These are phyloP conservation scores for Limonium bicolor DNA, from an alignment of 148 eudicot species.

Conservation along the genomic window DNA sequence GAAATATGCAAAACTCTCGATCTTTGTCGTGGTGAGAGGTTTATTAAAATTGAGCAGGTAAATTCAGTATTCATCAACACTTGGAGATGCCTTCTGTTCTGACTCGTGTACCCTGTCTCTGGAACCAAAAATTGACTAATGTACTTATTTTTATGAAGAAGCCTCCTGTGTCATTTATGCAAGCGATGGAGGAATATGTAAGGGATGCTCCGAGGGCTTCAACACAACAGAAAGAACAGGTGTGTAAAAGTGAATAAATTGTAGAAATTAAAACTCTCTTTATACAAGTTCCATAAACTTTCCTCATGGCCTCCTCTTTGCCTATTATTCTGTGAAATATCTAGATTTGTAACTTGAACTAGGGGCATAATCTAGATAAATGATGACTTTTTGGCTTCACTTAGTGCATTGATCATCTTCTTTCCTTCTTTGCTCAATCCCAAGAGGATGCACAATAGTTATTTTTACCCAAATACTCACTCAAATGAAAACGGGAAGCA, in stretches of 20 bases:
- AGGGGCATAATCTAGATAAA: not conserved
- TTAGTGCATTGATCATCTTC: not conserved
- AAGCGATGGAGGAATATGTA: slow-evolving; percentile 94
- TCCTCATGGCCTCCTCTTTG: too few species aligned
- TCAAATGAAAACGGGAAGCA: too few species aligned
- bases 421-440: too few species aligned
- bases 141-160: slow-evolving; percentile 20
- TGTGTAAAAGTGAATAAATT: too few species aligned
- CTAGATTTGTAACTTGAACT: not conserved
- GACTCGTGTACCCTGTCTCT: not conserved
- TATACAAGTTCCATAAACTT: too few species aligned
- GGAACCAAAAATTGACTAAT: not conserved
- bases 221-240: slow-evolving; percentile 60
- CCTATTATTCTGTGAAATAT: too few species aligned
- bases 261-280: not conserved
- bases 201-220: slow-evolving; percentile 81
- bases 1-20: slow-evolving; percentile 82
- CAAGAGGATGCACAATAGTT: too few species aligned
- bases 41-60: slow-evolving; percentile 86
- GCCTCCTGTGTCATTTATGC: slow-evolving; percentile 91
- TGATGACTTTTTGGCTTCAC: too few species aligned
- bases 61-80: not conserved
- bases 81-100: slow-evolving; percentile 2
- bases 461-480: too few species aligned
- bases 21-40: slow-evolving; percentile 68